phyloP scores from a whole-genome alignment of 2,329 filamentous ascomycete species.

The Aureobasidium sp. region DNA sequence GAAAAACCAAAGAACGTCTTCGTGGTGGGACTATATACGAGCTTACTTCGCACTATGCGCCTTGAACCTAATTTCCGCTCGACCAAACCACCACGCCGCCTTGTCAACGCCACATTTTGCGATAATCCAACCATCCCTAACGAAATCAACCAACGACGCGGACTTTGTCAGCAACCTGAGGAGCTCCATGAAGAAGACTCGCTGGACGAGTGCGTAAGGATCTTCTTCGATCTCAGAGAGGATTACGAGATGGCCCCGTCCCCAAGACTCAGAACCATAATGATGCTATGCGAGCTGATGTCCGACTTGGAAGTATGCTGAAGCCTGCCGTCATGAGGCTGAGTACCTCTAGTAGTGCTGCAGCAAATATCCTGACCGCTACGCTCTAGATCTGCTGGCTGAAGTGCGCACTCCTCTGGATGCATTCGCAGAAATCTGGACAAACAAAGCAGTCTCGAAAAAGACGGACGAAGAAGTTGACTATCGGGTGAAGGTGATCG shows the following conservation, averaged over 20 bases:
- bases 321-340: neutral
- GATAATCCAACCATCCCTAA: neutral
- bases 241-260: neutral
- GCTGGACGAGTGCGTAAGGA: neutral
- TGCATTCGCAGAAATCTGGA: neutral
- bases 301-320: neutral
- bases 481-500: neutral
- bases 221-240: neutral
- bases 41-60: neutral
- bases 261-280: neutral
- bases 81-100: neutral
- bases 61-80: neutral
- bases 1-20: too few species aligned
- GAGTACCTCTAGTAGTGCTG: neutral
- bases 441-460: neutral
- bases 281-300: neutral
- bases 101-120: neutral
- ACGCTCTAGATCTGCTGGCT: neutral
- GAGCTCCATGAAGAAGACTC: neutral
- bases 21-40: too few species aligned
- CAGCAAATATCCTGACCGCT: neutral
- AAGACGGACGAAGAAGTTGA: neutral
- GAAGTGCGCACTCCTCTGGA: neutral
- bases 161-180: neutral
- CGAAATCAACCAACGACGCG: neutral